phyloP scores from a whole-genome alignment of 2,329 filamentous ascomycete genomes.

The Zelopaecilomyces penicillatus region DNA sequence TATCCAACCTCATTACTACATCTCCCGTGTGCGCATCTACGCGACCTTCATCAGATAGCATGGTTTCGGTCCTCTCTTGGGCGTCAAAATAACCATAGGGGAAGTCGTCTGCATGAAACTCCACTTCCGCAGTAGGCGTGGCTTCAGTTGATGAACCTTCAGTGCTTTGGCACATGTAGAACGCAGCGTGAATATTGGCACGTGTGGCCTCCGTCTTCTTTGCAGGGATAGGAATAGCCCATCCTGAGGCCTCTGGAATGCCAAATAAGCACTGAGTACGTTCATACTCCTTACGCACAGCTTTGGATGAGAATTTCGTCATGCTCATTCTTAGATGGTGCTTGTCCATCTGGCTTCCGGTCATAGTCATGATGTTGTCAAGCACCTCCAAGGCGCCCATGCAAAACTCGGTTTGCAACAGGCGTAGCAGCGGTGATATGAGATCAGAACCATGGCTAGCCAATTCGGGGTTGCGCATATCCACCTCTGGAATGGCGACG shows the following conservation, averaged over 20 bases:
- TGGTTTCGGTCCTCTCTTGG: slow-evolving; percentile 72
- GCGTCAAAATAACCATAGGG: slow-evolving; percentile 70
- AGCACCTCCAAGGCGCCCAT: slow-evolving; percentile 86
- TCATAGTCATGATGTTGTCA: slow-evolving; percentile 92
- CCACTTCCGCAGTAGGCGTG: slow-evolving; percentile 72
- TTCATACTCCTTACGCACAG: slow-evolving; percentile 88
- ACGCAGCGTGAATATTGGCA: slow-evolving; percentile 89
- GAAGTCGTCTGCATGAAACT: slow-evolving; percentile 87
- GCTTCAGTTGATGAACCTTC: slow-evolving; percentile 50
- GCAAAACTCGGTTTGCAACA: slow-evolving; percentile 89
- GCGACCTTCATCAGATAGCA: slow-evolving; percentile 78
- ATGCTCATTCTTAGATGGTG: slow-evolving; percentile 98
- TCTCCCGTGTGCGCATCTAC: slow-evolving; percentile 64
- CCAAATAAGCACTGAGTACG: slow-evolving; percentile 91
- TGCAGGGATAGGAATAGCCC: slow-evolving; percentile 90
- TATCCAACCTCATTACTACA: slow-evolving; percentile 70
- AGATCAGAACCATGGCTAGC: slow-evolving; percentile 87
- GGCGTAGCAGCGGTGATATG: slow-evolving; percentile 80
- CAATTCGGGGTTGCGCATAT: slow-evolving; percentile 87
- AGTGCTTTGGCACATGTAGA: slow-evolving; percentile 79
- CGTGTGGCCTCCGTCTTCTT: slow-evolving; percentile 80
- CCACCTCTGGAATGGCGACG: slow-evolving; percentile 76
- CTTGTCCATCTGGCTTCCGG: slow-evolving; percentile 83
- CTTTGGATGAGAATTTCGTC: slow-evolving; percentile 77
- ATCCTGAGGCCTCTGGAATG: slow-evolving; percentile 90